Base-by-base conservation (phyloP, 2,329 filamentous ascomycete species). In the Venturia asperata region DNA sequence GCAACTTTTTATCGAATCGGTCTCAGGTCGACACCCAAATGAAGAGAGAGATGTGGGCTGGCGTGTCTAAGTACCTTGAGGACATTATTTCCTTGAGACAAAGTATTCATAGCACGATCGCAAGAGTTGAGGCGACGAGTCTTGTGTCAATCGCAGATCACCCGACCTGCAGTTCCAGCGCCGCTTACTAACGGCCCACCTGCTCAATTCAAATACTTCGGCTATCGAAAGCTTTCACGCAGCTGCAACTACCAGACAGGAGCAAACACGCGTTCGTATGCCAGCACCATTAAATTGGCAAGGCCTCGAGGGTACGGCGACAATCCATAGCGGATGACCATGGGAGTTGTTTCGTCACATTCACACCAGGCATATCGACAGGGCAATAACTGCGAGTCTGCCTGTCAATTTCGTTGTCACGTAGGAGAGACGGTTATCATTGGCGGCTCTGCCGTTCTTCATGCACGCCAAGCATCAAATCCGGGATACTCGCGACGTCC, bases 381-480 rank as follows among this genome's bases (percentile, higher is more conserved):
- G n/a, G n/a, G n/a, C n/a, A 56, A 56, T 27, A 56, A 34, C 2
- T 19, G 27, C 27, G 21, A 34, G 13, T 30, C 49, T 55, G 49
- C 30, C 52, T 37, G 15, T 61, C 42, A 61, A 39, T 15, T 43
- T 61, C 39, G 60, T 11, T 61, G 60, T 61, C 60, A 61, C 39
- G 42, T 42, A 43, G 7, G 21, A 27, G 37, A 27, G 24, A 15
- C 17, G 37, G 27, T 30, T 30, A 19, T 24, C 17, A 61, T 43
- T 61, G 60, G 60, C 39, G 4, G n/a, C 60, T 61, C 24, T 30
- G 60, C 60, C 52, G 52, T 37, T 37, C 30, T 58, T n/a, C 52
- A 58, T 61, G 60, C 60, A 61, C 21, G 60, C 60, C 60, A 61
- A 61, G 60, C 6, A 42, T 45, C 60, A 17, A 61, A 61, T 27